These are phyloP conservation scores for Fraxinus excelsior DNA, from an alignment of 257 asterid genomes.

Conservation along the genomic window DNA sequence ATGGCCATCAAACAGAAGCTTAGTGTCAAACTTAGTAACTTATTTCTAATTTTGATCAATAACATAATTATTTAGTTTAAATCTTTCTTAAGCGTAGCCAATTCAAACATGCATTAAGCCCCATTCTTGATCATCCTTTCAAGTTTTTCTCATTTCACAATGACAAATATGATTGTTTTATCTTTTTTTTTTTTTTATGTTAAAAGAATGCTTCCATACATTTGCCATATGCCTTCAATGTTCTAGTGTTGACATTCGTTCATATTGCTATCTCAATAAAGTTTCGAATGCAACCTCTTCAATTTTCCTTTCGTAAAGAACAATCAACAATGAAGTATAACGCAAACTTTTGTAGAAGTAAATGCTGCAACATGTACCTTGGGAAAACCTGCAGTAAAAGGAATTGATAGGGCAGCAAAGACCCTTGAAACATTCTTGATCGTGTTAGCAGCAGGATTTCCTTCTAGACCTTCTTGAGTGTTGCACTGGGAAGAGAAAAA, in stretches of 20 bases:
- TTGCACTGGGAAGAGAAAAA: slow-evolving; percentile 53
- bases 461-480: slow-evolving; percentile 92
- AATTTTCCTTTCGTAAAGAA: neutral
- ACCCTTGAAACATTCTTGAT: slow-evolving; percentile 74
- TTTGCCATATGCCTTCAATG: neutral
- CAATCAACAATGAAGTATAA: neutral
- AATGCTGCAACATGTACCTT: slow-evolving; percentile 50
- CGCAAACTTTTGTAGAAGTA: neutral
- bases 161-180: neutral
- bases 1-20: too few species aligned
- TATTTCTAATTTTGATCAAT: neutral
- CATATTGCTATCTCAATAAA: neutral
- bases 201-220: neutral
- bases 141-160: neutral
- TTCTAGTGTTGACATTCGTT: neutral
- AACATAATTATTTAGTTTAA: neutral
- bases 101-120: neutral
- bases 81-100: neutral
- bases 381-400: slow-evolving; percentile 75
- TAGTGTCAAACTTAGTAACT: neutral
- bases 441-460: slow-evolving; percentile 62
- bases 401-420: slow-evolving; percentile 73
- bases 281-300: neutral
- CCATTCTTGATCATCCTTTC: neutral
- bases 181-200: neutral